These are phyloP conservation scores for Solanum stenotomum DNA, from an alignment of 257 asterid species.

Conservation along the genomic window DNA sequence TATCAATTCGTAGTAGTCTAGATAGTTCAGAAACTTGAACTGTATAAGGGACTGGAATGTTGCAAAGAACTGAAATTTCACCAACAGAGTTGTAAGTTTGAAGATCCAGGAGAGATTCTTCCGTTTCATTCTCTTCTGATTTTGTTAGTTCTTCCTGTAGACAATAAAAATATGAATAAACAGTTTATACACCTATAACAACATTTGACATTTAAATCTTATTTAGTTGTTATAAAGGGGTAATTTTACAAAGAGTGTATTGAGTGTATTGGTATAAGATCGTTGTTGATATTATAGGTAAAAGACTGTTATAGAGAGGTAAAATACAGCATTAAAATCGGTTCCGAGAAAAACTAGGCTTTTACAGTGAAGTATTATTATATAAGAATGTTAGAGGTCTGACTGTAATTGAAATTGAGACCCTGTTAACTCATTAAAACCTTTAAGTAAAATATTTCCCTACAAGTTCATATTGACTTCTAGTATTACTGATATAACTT, in stretches of 20 bases:
- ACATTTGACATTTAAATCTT: neutral
- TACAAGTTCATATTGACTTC: neutral
- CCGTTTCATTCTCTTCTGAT: constrained; percentile 22
- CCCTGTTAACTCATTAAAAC: neutral
- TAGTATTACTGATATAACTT: neutral
- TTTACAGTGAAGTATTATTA: neutral
- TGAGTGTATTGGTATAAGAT: neutral
- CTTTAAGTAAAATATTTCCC: neutral
- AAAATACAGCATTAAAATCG: neutral
- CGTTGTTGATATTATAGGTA: neutral
- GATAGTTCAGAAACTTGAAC: constrained; percentile 43
- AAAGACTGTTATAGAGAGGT: neutral
- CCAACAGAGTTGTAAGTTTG: constrained; percentile 37
- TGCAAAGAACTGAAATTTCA: constrained; percentile 46
- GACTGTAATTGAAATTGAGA: neutral
- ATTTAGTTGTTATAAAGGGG: neutral
- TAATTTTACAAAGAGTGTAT: neutral
- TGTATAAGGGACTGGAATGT: constrained; percentile 38
- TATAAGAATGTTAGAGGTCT: neutral
- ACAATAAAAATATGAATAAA: neutral
- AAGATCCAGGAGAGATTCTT: constrained; percentile 15
- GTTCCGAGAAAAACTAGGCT: neutral
- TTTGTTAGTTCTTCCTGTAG: constrained; percentile 45
- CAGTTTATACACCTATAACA: neutral
- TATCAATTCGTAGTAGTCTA: constrained; percentile 44